phyloP scores from a whole-genome alignment of 257 asterid species.

The Ballota nigra region DNA sequence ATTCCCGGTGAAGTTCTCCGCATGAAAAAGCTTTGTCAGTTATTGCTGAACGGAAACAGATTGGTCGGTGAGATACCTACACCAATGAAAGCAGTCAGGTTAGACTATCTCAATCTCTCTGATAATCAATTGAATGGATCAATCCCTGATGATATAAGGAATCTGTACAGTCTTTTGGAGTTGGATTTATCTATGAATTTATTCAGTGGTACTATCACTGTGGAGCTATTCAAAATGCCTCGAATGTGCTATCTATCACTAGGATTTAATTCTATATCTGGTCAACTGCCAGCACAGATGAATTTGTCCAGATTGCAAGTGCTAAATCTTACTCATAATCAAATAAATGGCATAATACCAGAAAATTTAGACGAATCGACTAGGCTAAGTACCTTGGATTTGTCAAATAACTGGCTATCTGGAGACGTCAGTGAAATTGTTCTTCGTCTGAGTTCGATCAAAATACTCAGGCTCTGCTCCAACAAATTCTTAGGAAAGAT shows the following conservation, averaged over 20 bases:
- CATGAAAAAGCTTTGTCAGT: conserved; percentile 5
- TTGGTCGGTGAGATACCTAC: conserved; percentile 29
- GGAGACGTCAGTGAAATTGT: conserved; percentile 22
- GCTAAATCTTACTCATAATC: conserved; percentile 32
- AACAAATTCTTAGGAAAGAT: conserved; percentile 30
- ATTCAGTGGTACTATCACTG: conserved; percentile 17
- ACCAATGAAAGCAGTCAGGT: neutral
- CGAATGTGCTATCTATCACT: conserved; percentile 1
- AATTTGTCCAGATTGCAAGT: conserved; percentile 4
- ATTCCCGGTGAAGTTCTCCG: conserved; percentile 34
- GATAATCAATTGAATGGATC: conserved; percentile 12
- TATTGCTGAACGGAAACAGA: conserved; percentile 24
- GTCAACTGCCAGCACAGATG: conserved; percentile 28
- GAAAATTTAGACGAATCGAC: conserved; percentile 2
- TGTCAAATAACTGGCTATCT: conserved; percentile 32
- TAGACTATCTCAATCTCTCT: conserved; percentile 29
- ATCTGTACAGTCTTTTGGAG: conserved; percentile 10
- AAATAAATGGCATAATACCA: conserved; percentile 26
- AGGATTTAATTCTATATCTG: conserved; percentile 24
- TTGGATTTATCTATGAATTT: conserved; percentile 33
- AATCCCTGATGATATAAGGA: conserved; percentile 31
- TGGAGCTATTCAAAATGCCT: conserved; percentile 15
- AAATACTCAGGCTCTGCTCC: conserved; percentile 21
- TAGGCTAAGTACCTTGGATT: conserved; percentile 26
- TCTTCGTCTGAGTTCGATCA: conserved; percentile 14